Base-by-base conservation (phyloP, 352 stramenopile genomes). In the Phytophthora melonis region DNA sequence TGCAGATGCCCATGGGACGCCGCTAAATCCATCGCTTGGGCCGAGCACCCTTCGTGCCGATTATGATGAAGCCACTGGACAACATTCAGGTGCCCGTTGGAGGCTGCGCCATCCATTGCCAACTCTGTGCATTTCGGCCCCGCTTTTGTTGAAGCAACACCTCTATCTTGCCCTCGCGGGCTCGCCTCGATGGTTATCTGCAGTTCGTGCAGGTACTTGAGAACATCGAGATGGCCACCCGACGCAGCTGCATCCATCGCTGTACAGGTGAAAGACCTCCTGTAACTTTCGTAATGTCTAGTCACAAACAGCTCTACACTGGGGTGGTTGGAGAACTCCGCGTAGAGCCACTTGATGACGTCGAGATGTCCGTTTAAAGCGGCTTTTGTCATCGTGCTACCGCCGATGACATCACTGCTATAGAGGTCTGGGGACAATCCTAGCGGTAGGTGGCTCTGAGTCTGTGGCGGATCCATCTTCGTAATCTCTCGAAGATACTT, bases 1-100 rank as follows among this genome's bases (percentile, higher is more conserved):
- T 47, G 41, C 5, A 66, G 41, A 14, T 64, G 43, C 21, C 58
- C 41, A 16, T 27, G 8, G 34, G 16, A 25, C 16, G 57, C 57
- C 14, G 36, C 57, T 16, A 11, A 2, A 55, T 58, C 14, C 23
- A 43, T 58, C 5, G 53, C 27, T 1, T 27, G 11, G 10, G 59
- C 39, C 2, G 60, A 41, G 30, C 60, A 66, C 18, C 60, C 60
- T 18, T 66, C 60, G 8, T 18, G 5, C 10, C 47, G 14, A 9
- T 59, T 58, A 1, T 52, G 13, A n/a, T 66, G 60, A 27, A 66
- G 60, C 60, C 60, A 58, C 13, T 59, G 60, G 6, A 66, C 58
- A 11, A 57, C 25, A 14, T 16, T 4, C 4, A 66, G 27, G 9
- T 66, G 59, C 5, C 60, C 60, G 21, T 67, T 58, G 7, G 11